These are phyloP conservation scores for Aspergillus pseudoglaucus DNA, from an alignment of 2,329 filamentous ascomycete species.

Conservation along the genomic window DNA sequence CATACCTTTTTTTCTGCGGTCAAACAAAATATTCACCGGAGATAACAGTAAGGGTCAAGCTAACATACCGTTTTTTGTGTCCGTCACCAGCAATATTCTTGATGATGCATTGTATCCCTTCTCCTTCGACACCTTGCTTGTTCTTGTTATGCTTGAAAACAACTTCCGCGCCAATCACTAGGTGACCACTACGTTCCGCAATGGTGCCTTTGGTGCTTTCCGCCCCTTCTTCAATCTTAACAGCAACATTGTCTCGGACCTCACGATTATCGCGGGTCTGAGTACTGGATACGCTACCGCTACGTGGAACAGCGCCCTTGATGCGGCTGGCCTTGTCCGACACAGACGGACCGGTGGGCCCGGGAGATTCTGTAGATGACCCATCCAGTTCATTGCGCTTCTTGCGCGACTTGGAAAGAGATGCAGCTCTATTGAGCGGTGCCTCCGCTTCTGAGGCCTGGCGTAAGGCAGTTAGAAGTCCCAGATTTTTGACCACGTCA, in stretches of 20 bases:
- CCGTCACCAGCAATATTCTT: conserved; percentile 68
- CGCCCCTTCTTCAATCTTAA: conserved; percentile 39
- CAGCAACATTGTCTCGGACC: conserved; percentile 27
- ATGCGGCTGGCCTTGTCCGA: conserved; percentile 40
- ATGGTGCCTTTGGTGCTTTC: conserved; percentile 38
- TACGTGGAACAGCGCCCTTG: conserved; percentile 35
- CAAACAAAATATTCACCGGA: neutral
- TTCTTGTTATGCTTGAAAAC: conserved; percentile 48
- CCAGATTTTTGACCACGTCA: conserved; percentile 46
- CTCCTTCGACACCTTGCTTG: conserved; percentile 45
- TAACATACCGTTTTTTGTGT: conserved; percentile 54
- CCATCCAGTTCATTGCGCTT: conserved; percentile 41
- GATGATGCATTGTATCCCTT: conserved; percentile 68
- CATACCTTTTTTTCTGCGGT: conserved; percentile 49
- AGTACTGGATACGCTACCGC: conserved; percentile 38
- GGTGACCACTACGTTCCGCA: conserved; percentile 39
- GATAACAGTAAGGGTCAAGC: neutral
- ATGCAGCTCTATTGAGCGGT: conserved; percentile 30
- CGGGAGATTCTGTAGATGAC: conserved; percentile 40
- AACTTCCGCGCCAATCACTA: conserved; percentile 44
- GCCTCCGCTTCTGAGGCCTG: conserved; percentile 43
- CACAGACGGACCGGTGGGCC: conserved; percentile 31
- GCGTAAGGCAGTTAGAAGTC: conserved; percentile 43
- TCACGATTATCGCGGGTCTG: conserved; percentile 33
- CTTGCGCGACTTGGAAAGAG: conserved; percentile 40